Evolutionary conservation across 225 moss, liverwort and hornwort species (phyloP).

Genomic region (Neckera pumila): DNA sequence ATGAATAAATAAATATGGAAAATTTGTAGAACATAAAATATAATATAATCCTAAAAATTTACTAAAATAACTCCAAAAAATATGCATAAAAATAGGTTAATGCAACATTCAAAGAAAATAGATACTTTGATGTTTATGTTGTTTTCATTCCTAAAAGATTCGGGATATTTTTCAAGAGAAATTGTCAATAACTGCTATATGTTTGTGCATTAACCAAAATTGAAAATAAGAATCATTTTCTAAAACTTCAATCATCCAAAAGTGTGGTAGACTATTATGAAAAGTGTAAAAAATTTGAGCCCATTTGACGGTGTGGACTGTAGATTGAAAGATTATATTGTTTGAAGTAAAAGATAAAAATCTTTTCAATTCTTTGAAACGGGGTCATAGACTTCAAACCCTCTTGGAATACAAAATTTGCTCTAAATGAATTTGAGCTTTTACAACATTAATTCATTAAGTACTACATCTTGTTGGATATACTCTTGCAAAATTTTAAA

Average conservation of each 20-base stretch:
- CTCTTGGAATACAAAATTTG: neutral
- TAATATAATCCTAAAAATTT: too few species aligned
- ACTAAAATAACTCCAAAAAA: neutral
- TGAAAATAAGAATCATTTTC: neutral
- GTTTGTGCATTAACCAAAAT: neutral
- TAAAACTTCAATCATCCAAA: too few species aligned
- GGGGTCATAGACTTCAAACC: too few species aligned
- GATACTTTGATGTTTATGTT: neutral
- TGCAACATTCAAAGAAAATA: neutral
- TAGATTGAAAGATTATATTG: neutral
- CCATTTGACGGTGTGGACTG: accelerated
- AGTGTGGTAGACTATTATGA: neutral
- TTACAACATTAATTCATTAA: neutral
- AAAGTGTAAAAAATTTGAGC: neutral
- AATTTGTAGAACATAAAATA: neutral
- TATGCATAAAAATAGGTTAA: neutral
- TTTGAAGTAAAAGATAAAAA: neutral
- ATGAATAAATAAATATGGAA: neutral
- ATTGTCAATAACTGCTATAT: neutral
- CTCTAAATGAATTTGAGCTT: accelerated
- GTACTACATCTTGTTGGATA: too few species aligned
- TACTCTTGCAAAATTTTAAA: neutral
- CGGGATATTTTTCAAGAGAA: neutral
- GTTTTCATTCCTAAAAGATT: neutral
- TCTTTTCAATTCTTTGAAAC: neutral